Percentiles rank a stretch among this genome's conserved stretches.
Conservation (phyloP, 441 rosid species). For the Syzygium malaccense region DNA sequence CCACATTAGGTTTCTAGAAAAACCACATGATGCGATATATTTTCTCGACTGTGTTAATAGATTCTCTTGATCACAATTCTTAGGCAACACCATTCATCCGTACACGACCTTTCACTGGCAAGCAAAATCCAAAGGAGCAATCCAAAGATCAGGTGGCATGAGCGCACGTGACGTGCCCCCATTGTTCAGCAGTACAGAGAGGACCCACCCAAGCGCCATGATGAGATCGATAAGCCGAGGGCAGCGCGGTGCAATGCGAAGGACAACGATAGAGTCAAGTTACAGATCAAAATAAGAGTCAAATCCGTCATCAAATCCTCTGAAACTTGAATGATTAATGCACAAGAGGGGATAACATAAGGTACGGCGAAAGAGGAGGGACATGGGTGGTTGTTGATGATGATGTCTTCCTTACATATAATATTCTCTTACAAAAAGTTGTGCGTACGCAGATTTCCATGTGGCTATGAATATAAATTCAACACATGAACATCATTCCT, state of each 20-base stretch:
- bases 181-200: background rate
- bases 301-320: background rate
- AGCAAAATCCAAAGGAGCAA: background rate
- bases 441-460: background rate
- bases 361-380: background rate
- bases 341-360: background rate
- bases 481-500: background rate
- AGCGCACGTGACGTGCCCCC: background rate
- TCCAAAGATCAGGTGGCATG: background rate
- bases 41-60: rapidly evolving
- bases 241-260: background rate
- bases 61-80: background rate
- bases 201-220: background rate
- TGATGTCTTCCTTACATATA: background rate
- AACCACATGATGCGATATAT: background rate
- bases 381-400: background rate
- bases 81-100: background rate
- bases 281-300: background rate
- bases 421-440: background rate
- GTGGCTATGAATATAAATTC: background rate
- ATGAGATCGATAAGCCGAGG: background rate
- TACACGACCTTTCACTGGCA: background rate
- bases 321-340: background rate
- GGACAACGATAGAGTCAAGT: background rate
- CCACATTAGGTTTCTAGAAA: too few species aligned